Base-by-base conservation (phyloP, 2,329 filamentous ascomycete species). In the Lachnellula suecica region DNA sequence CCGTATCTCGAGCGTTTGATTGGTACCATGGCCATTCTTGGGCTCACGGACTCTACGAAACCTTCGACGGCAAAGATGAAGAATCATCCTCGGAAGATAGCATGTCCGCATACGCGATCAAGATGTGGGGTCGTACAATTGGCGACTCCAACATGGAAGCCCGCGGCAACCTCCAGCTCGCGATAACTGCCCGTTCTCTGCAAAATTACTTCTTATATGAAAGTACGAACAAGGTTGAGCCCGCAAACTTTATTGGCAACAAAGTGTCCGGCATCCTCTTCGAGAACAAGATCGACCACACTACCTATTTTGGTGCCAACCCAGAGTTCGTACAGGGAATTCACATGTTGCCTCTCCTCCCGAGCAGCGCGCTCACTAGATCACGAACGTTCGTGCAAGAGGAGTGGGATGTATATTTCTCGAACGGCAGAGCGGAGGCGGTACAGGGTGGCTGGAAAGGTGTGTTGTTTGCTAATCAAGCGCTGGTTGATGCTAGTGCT, bases 11-110 rank as follows among this genome's bases (percentile, higher is more conserved):
- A 44, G 83, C 78, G 51, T 97, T 97, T 66, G 94, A 97, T 27
- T 97, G 91, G 90, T 97, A 86, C 69, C 85, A 95, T 65, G 94
- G 93, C 2, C 94, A 97, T 76, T 91, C 87, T 53, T 97, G 93
- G 91, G 93, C 93, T 2, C 91, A 90, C 50, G 89, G 89, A 1
- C 72, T 93, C 4, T 89, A 83, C 63, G 81, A 88, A 56, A 78
- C 81, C 34, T 75, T 74, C 50, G 88, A 93, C 67, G 89, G 89
- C 55, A 92, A 92, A 72, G 84, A 93, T 68, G 81, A 92, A 72
- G 94, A 97, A 69, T 94, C 89, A 25, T 90, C 87, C 42, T 93
- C 89, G 0, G 93, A 97, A 71, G 94, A 97, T 70, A 84, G 85
- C 58, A 91, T 97, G 83, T 86, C 88, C 54, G 83, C 84, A 6